Evolutionary conservation across 176 grass and related monocot genomes (phyloP).

Genomic region (Oropetium thomaeum): DNA sequence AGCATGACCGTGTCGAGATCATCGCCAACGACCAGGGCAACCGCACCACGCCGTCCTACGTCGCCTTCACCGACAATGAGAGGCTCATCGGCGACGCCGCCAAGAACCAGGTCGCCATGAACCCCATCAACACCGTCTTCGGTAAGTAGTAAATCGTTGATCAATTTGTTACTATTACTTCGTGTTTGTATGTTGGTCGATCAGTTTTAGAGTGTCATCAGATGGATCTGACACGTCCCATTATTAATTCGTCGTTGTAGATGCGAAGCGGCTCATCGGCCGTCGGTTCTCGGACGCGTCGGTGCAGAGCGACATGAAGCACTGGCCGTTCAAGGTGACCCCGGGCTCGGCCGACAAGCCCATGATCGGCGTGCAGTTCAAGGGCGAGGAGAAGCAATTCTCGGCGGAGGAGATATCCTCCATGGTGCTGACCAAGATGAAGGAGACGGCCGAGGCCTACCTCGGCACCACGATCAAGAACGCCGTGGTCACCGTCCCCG

Average conservation of each 20-base stretch:
- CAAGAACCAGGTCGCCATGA: constrained; percentile 95
- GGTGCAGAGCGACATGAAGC: constrained; percentile 74
- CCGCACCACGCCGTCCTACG: constrained; percentile 79
- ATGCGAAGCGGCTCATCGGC: constrained; percentile 84
- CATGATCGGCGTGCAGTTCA: constrained; percentile 67
- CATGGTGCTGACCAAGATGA: constrained; percentile 93
- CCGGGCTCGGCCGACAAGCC: constrained; percentile 71
- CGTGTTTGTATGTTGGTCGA: not conserved
- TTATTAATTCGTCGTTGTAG: constrained; percentile 22
- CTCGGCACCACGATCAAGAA: constrained; percentile 79
- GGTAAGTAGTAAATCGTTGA: constrained; percentile 24
- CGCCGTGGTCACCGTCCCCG: constrained; percentile 84
- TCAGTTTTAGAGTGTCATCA: not conserved
- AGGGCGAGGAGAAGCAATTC: constrained; percentile 68
- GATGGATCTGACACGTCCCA: constrained; percentile 6
- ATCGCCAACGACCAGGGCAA: constrained; percentile 92
- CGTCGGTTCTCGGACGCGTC: constrained; percentile 68
- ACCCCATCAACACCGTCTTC: constrained; percentile 83
- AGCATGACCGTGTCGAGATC: constrained; percentile 86
- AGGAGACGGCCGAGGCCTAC: constrained; percentile 74
- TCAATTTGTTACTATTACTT: not conserved
- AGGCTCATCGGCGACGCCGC: constrained; percentile 76
- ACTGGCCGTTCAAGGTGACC: constrained; percentile 74
- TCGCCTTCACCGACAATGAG: constrained; percentile 72
- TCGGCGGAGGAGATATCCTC: constrained; percentile 81